Percentiles rank a stretch among this genome's conserved stretches.
These are phyloP conservation scores for Ploettnerulaceae sp. DNA, from an alignment of 2,329 filamentous ascomycete species.

Conservation along the genomic window DNA sequence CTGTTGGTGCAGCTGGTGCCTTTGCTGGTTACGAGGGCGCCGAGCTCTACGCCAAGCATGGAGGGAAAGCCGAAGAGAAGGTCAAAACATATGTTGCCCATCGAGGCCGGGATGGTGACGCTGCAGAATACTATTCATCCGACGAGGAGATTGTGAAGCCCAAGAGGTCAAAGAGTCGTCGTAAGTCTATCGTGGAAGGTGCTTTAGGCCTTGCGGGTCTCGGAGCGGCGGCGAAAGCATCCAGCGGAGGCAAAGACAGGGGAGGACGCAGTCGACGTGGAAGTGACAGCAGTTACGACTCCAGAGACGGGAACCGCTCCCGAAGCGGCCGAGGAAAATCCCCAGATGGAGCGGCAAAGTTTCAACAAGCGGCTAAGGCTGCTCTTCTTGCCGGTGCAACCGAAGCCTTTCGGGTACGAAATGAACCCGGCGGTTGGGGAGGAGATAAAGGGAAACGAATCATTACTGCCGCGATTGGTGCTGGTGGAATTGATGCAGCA, in stretches of 20 bases:
- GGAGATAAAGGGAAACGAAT: conserved; percentile 90
- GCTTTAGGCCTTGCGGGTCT: conserved; percentile 58
- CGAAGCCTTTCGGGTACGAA: conserved; percentile 86
- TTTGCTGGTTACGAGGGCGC: conserved; percentile 60
- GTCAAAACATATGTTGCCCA: conserved; percentile 50
- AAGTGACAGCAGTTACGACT: conserved; percentile 38
- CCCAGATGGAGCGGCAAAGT: conserved; percentile 52
- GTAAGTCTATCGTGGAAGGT: conserved; percentile 60
- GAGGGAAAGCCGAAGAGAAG: conserved; percentile 34
- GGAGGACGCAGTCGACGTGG: conserved; percentile 38
- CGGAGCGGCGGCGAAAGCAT: conserved; percentile 56
- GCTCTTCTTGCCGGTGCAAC: conserved; percentile 85
- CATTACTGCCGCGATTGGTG: conserved; percentile 79
- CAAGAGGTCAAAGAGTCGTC: conserved; percentile 46
- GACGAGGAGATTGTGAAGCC: conserved; percentile 49
- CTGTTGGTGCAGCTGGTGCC: conserved; percentile 59
- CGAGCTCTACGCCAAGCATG: conserved; percentile 56
- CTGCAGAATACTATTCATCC: conserved; percentile 50
- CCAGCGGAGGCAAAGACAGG: conserved; percentile 43
- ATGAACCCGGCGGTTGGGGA: conserved; percentile 83
- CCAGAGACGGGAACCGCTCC: conserved; percentile 49
- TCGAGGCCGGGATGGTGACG: conserved; percentile 48
- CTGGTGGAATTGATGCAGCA: conserved; percentile 78
- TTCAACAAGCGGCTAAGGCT: conserved; percentile 85
- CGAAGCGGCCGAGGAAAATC: conserved; percentile 47